Conservation (phyloP, 2,329 filamentous ascomycete genomes). For the Talaromyces sp. region DNA sequence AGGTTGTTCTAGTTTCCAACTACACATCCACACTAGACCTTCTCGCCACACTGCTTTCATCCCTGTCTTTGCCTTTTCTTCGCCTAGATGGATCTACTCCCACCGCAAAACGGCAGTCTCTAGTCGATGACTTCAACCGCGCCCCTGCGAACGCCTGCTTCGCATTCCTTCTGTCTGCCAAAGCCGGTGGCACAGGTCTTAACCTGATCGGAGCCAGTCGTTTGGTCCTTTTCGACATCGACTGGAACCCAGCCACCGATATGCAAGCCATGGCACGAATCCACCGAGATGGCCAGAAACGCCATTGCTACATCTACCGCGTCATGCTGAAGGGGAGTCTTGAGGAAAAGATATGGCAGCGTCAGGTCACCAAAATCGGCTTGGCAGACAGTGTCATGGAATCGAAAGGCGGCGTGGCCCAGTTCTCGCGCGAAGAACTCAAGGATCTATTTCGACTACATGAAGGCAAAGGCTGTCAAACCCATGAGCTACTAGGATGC, state of each 20-base stretch:
- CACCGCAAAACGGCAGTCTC: constrained; percentile 57
- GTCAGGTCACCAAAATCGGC: constrained; percentile 66
- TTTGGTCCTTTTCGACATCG: constrained; percentile 66
- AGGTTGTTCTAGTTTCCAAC: constrained; percentile 71
- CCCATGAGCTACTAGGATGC: constrained; percentile 63
- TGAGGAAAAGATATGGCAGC: constrained; percentile 71
- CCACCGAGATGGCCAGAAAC: constrained; percentile 66
- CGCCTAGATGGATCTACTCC: constrained; percentile 66
- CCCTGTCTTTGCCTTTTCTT: constrained; percentile 58
- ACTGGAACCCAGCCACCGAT: constrained; percentile 72
- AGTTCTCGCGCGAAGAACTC: constrained; percentile 63
- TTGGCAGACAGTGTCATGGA: constrained; percentile 68
- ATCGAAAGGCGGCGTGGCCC: constrained; percentile 53
- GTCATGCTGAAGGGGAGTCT: constrained; percentile 63
- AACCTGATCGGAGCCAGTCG: constrained; percentile 68
- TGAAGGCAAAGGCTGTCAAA: constrained; percentile 57
- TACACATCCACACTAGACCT: constrained; percentile 69
- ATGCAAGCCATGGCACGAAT: constrained; percentile 71
- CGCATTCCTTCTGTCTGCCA: constrained; percentile 67
- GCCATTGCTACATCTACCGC: constrained; percentile 63
- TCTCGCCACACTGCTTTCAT: constrained; percentile 56
- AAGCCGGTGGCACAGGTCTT: constrained; percentile 64
- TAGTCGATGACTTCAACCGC: constrained; percentile 67
- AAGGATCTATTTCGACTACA: constrained; percentile 64
- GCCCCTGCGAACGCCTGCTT: constrained; percentile 53